These are phyloP conservation scores for Rasamsonia emersonii DNA, from an alignment of 2,329 filamentous ascomycete species.

Conservation along the genomic window DNA sequence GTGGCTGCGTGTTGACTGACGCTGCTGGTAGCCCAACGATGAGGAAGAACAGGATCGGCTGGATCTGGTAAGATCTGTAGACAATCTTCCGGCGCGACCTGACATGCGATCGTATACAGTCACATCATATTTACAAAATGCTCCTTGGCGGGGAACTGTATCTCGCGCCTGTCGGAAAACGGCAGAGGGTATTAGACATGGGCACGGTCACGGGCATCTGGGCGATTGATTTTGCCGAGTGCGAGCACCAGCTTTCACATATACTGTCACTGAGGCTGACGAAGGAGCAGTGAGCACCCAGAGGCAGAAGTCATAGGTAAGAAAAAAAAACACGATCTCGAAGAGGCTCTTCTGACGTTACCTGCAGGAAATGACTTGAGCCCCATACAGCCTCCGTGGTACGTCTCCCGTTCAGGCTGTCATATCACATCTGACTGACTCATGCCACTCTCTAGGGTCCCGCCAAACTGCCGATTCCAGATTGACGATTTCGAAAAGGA, in stretches of 20 bases:
- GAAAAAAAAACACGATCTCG: too few species aligned
- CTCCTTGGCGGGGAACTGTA: slow-evolving; percentile 19
- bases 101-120: too few species aligned
- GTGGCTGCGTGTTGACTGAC: neutral
- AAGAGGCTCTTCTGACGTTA: too few species aligned
- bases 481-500: slow-evolving; percentile 16
- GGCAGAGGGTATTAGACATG: slow-evolving; percentile 23
- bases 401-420: neutral
- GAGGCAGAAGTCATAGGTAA: neutral
- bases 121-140: slow-evolving; percentile 24
- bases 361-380: slow-evolving; percentile 12
- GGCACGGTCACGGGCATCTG: slow-evolving; percentile 22
- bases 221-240: slow-evolving; percentile 27
- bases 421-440: neutral
- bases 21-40: slow-evolving; percentile 21
- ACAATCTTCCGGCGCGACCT: too few species aligned
- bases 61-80: too few species aligned
- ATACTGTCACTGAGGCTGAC: neutral
- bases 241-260: neutral
- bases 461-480: slow-evolving; percentile 15
- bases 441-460: slow-evolving; percentile 9
- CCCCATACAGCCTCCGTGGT: slow-evolving; percentile 14
- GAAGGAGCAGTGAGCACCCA: neutral
- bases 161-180: slow-evolving; percentile 18
- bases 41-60: slow-evolving; percentile 26